These are phyloP conservation scores for Nakazawaea wyomingensis DNA, from an alignment of 805 yeast genomes.

Conservation along the genomic window DNA sequence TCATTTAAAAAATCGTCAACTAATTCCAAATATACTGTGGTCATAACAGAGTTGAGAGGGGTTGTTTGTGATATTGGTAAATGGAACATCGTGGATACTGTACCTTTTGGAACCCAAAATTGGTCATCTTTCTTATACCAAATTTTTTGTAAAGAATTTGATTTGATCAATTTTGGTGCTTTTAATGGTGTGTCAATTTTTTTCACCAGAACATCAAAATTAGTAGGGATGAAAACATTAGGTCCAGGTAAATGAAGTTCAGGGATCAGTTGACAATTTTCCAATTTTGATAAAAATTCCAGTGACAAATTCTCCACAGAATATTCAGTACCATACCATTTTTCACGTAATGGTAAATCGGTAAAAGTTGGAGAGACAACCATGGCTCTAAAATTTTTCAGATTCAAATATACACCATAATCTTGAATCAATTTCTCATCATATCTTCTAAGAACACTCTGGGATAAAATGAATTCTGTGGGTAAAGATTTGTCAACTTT, in stretches of 20 bases:
- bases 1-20: conserved; percentile 74
- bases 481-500: conserved; percentile 49
- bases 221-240: conserved; percentile 80
- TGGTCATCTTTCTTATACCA: conserved; percentile 93
- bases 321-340: conserved; percentile 92
- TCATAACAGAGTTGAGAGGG: conserved; percentile 51
- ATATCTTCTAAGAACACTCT: conserved; percentile 51
- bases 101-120: conserved; percentile 84
- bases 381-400: conserved; percentile 55
- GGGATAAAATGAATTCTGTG: conserved; percentile 54
- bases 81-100: conserved; percentile 58
- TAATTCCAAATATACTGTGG: conserved; percentile 63
- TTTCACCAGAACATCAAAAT: conserved; percentile 56
- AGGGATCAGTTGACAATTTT: conserved; percentile 24
- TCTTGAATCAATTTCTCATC: conserved; percentile 48
- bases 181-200: conserved; percentile 33
- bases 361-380: conserved; percentile 49
- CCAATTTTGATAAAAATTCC: conserved; percentile 30
- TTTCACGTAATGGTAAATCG: conserved; percentile 49
- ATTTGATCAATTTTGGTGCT: conserved; percentile 59
- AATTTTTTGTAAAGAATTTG: conserved; percentile 46
- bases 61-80: conserved; percentile 58
- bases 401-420: conserved; percentile 43
- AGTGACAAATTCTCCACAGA: conserved; percentile 38
- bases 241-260: conserved; percentile 57